Evolutionary conservation across 345 rosid species (phyloP).

Genomic region (Heritiera littoralis): DNA sequence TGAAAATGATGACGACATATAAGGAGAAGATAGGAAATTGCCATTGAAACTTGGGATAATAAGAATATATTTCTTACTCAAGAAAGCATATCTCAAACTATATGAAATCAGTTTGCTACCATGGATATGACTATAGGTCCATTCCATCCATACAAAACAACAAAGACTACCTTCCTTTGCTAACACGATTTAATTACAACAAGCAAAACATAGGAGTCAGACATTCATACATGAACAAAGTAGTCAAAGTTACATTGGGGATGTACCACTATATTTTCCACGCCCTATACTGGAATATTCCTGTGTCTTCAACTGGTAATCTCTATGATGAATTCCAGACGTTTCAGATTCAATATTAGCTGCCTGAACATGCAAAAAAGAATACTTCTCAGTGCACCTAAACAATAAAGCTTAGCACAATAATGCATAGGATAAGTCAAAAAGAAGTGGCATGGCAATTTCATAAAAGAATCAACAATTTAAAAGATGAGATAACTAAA

Average conservation of each 20-base stretch:
- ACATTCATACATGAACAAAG: background rate
- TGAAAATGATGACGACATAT: background rate
- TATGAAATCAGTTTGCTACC: background rate
- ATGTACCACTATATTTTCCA: conserved; percentile 82
- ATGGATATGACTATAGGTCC: background rate
- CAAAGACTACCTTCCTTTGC: background rate
- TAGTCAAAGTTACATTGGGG: conserved; percentile 18
- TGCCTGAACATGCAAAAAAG: conserved; percentile 51
- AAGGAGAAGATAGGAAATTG: background rate
- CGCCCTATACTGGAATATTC: conserved; percentile 67
- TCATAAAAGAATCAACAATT: background rate
- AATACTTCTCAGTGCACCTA: background rate
- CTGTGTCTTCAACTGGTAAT: conserved; percentile 66
- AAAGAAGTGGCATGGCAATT: background rate
- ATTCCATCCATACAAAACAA: background rate
- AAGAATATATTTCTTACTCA: background rate
- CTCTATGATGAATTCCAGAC: conserved; percentile 63
- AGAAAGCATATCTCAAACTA: background rate
- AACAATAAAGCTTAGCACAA: conserved; percentile 3
- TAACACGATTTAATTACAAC: background rate
- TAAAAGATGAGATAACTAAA: background rate
- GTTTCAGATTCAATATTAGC: conserved; percentile 82
- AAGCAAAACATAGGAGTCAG: background rate
- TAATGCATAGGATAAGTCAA: background rate
- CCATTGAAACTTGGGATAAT: background rate